Conservation (phyloP, 1,284 basidiomycete genomes). For the Cystobasidium pallidum region DNA sequence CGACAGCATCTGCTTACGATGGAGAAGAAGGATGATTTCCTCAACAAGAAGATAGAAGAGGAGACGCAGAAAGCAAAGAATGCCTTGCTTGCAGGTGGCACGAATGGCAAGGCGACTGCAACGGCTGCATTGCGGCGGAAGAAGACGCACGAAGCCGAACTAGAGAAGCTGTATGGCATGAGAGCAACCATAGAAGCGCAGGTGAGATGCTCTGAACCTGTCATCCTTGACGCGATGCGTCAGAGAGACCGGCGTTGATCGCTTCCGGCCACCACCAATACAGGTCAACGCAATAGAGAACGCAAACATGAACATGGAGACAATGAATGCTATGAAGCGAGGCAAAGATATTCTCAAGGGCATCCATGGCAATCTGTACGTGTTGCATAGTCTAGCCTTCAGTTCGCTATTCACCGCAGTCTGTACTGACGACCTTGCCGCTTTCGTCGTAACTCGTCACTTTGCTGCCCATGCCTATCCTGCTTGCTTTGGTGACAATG, state of each 20-base stretch:
- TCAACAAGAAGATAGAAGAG: conserved; percentile 96
- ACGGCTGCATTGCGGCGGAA: conserved; percentile 91
- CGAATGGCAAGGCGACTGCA: conserved; percentile 64
- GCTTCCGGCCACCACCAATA: background rate
- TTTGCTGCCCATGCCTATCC: background rate
- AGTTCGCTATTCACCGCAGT: conserved; percentile 17
- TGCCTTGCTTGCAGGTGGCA: conserved; percentile 20
- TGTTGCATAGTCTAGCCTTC: conserved; percentile 1
- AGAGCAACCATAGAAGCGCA: conserved; percentile 94
- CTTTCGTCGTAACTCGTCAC: background rate
- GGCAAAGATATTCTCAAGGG: conserved; percentile 86
- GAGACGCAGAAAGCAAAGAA: conserved; percentile 88
- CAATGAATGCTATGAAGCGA: conserved; percentile 97
- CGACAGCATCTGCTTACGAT: conserved; percentile 71
- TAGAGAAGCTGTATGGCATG: conserved; percentile 83
- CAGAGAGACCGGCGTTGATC: background rate
- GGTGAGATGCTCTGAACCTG: conserved; percentile 56
- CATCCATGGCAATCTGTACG: conserved; percentile 90
- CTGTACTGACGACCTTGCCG: conserved; percentile 30
- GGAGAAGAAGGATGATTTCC: conserved; percentile 98
- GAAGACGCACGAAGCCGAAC: conserved; percentile 85
- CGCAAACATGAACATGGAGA: conserved; percentile 97
- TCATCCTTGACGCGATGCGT: background rate
- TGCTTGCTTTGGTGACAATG: background rate
- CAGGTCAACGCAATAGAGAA: conserved; percentile 91